A percentile compares a stretch with the other conserved stretches of the same genome.
Conservation (phyloP, 75 land plant species). For the Sequoiadendron giganteum region DNA sequence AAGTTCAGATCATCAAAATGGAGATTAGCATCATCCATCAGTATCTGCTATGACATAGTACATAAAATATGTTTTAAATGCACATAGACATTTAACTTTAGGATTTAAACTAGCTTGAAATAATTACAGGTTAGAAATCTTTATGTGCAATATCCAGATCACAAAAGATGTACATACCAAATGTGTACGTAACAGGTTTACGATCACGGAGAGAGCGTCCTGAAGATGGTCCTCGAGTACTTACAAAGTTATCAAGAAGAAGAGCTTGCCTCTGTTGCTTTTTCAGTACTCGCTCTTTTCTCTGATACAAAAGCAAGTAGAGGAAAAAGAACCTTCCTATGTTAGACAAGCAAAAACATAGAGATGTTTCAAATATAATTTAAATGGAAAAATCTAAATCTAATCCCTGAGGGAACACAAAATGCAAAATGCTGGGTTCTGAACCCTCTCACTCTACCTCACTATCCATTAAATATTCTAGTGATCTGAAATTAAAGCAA, state of each 20-base stretch:
- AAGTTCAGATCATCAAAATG: neutral
- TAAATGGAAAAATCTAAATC: neutral
- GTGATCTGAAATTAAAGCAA: neutral
- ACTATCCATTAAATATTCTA: neutral
- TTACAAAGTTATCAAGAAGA: constrained; percentile 69
- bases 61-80: neutral
- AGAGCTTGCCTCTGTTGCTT: constrained; percentile 95
- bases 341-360: neutral
- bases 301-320: constrained; percentile 43
- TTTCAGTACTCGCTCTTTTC: constrained; percentile 79
- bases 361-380: neutral
- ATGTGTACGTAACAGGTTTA: constrained; percentile 97
- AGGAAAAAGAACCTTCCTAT: neutral
- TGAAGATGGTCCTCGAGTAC: constrained; percentile 57
- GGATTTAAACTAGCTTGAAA: neutral
- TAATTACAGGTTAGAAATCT: neutral
- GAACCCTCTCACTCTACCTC: neutral
- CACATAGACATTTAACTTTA: neutral
- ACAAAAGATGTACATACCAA: constrained; percentile 50
- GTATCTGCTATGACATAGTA: neutral
- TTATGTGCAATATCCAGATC: neutral
- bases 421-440: neutral
- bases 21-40: neutral
- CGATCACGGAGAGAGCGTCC: constrained; percentile 91
- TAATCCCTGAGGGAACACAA: neutral